Conservation (phyloP, 2,329 filamentous ascomycete species). For the Pseudogymnoascus sp. region DNA sequence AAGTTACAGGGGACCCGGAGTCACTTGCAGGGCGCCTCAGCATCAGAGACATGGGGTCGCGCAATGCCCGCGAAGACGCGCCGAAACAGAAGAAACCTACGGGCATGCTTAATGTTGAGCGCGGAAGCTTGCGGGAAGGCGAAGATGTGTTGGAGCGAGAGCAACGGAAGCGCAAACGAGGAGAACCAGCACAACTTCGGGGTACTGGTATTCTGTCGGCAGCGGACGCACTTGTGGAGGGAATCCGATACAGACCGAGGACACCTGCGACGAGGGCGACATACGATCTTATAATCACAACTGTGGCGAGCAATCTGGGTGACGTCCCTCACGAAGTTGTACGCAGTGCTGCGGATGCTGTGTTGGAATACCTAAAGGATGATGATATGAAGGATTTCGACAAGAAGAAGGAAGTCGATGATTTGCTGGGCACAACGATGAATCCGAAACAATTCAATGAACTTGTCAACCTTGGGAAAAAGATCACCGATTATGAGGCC, state of each 20-base stretch:
- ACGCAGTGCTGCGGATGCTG: constrained; percentile 86
- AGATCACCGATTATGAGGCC: constrained; percentile 96
- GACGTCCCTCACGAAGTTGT: constrained; percentile 91
- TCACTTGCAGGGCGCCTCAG: constrained; percentile 91
- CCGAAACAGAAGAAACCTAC: constrained; percentile 68
- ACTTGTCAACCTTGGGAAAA: constrained; percentile 91
- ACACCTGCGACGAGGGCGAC: constrained; percentile 87
- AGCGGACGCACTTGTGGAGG: constrained; percentile 81
- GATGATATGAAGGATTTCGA: constrained; percentile 95
- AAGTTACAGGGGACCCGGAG: constrained; percentile 94
- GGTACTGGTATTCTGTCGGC: constrained; percentile 76
- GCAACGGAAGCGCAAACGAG: constrained; percentile 77
- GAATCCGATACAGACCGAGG: constrained; percentile 83
- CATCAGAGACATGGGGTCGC: constrained; percentile 88
- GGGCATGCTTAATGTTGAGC: constrained; percentile 63
- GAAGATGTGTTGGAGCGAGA: constrained; percentile 77
- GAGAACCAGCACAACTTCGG: constrained; percentile 63
- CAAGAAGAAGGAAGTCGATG: constrained; percentile 96
- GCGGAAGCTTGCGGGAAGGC: constrained; percentile 71
- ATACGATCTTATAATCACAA: constrained; percentile 88
- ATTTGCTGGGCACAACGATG: constrained; percentile 78
- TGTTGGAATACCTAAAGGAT: constrained; percentile 87
- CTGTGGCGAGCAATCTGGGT: constrained; percentile 80
- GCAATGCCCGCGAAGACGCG: constrained; percentile 70
- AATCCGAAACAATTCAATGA: constrained; percentile 93